Evolutionary conservation across 1,284 basidiomycete species (phyloP).

Genomic region (Cutaneotrichosporon sp.): DNA sequence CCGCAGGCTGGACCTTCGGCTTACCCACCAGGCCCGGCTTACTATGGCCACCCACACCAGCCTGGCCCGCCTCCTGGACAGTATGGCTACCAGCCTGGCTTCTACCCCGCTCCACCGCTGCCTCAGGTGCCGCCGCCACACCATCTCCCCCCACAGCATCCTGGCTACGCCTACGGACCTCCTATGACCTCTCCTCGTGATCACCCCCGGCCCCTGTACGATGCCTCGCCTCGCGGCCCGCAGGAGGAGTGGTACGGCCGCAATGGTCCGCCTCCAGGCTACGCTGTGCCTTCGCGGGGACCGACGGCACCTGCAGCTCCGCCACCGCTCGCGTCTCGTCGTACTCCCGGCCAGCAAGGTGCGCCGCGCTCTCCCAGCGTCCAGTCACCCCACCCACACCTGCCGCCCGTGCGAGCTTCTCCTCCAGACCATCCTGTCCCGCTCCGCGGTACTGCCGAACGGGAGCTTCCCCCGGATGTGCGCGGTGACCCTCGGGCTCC

Average conservation of each 20-base stretch:
- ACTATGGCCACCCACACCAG: neutral
- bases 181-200: neutral
- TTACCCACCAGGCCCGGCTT: neutral
- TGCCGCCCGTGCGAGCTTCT: neutral
- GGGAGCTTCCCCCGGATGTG: neutral
- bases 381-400: neutral
- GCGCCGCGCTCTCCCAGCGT: neutral
- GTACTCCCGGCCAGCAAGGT: neutral
- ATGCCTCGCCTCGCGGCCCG: neutral
- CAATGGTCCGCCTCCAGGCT: neutral
- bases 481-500: conserved; percentile 2
- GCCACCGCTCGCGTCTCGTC: neutral
- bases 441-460: neutral
- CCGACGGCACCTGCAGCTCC: neutral
- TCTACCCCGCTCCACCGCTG: conserved; percentile 5
- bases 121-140: neutral
- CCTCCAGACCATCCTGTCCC: neutral
- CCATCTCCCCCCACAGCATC: neutral
- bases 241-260: conserved; percentile 4
- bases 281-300: neutral
- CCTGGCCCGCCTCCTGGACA: neutral
- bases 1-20: neutral
- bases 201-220: neutral
- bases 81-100: conserved; percentile 7
- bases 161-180: neutral